Percentiles rank a stretch among this genome's conserved stretches.
phyloP scores from a whole-genome alignment of 352 stramenopile species.

The Plasmopara viticola region DNA sequence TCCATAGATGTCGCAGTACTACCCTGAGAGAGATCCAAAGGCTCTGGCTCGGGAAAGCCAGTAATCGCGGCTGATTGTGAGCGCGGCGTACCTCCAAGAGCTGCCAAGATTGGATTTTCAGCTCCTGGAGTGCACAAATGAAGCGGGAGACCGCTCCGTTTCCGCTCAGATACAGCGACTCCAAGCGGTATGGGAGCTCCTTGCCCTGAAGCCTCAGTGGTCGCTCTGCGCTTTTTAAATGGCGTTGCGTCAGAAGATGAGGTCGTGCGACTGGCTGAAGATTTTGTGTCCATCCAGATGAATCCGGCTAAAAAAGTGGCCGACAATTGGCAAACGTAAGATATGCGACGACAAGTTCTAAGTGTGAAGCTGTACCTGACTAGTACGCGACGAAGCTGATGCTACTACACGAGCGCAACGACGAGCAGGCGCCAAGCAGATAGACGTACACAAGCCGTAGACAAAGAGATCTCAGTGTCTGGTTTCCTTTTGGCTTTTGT shows the following conservation, averaged over 20 bases:
- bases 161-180: constrained; percentile 10
- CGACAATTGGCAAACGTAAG: neutral
- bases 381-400: neutral
- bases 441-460: neutral
- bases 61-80: constrained; percentile 11
- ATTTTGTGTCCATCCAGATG: constrained; percentile 16
- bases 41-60: constrained; percentile 33
- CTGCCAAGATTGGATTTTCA: constrained; percentile 61
- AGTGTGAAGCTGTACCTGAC: constrained; percentile 1
- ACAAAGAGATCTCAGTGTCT: constrained; percentile 8
- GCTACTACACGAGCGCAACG: neutral
- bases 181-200: constrained; percentile 7
- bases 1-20: constrained; percentile 6
- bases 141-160: constrained; percentile 12
- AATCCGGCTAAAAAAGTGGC: neutral
- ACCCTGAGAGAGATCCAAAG: constrained; percentile 32
- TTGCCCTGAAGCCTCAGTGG: constrained; percentile 2
- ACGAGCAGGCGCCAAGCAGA: neutral
- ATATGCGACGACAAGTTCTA: neutral
- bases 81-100: constrained; percentile 52
- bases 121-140: constrained; percentile 19
- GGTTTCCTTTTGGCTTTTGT: constrained; percentile 17
- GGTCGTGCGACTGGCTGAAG: constrained; percentile 6
- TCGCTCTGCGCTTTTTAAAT: constrained; percentile 46
- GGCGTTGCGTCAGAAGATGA: constrained; percentile 32